Conservation (phyloP, 495 filamentous ascomycete species). For the Oleoguttula mirabilis region DNA sequence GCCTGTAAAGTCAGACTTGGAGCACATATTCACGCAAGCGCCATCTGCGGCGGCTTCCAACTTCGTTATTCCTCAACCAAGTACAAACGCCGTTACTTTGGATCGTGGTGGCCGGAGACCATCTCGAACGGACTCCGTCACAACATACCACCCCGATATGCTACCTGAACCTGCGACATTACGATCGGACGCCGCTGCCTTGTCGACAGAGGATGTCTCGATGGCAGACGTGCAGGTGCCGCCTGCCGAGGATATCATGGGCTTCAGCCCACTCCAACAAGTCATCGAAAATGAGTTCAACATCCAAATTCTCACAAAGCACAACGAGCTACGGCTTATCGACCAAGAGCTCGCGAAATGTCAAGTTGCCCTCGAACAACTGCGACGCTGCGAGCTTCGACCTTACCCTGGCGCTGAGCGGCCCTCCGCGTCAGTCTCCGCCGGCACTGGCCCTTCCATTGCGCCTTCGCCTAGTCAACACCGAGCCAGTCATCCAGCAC, state of each 20-base stretch:
- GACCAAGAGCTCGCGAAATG: conserved; percentile 95
- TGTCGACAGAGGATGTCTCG: no score
- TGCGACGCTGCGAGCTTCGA: conserved; percentile 80
- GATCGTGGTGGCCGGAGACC: no score
- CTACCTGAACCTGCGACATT: no score
- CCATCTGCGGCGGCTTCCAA: no score
- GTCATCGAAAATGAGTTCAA: conserved; percentile 75
- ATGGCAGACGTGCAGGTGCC: no score
- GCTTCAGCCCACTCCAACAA: conserved; percentile 44
- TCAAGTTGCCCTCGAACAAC: conserved; percentile 86
- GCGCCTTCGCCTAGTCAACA: conserved; percentile 43
- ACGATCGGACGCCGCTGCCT: no score
- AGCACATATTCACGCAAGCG: no score
- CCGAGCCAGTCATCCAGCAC: conserved; percentile 55
- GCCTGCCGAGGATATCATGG: no score
- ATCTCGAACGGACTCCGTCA: no score
- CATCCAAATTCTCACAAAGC: conserved; percentile 85
- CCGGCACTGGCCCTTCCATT: conserved; percentile 58
- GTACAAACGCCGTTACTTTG: no score
- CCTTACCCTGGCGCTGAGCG: conserved; percentile 63
- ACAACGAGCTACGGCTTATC: conserved; percentile 84
- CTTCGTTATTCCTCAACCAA: no score
- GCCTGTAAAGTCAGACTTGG: not conserved
- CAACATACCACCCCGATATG: no score
- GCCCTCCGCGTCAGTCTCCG: conserved; percentile 51